Evolutionary conservation across 2,329 filamentous ascomycete genomes (phyloP).

Genomic region (Ascochyta fabae): DNA sequence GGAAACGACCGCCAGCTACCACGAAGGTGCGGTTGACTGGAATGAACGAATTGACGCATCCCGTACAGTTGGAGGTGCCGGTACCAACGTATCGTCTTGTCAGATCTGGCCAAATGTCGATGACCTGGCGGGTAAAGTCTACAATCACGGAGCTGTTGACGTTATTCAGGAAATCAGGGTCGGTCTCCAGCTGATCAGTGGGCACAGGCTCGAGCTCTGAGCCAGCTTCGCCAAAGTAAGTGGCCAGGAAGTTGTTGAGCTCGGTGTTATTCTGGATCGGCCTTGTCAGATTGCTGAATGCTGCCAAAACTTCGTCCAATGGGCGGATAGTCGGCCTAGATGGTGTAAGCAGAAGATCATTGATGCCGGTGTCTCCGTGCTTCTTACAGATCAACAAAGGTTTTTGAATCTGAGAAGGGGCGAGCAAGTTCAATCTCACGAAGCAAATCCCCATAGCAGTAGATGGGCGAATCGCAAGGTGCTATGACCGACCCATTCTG

Average conservation of each 20-base stretch:
- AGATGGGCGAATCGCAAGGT: conserved; percentile 71
- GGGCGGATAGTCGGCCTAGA: conserved; percentile 66
- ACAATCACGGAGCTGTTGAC: conserved; percentile 65
- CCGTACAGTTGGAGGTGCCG: conserved; percentile 54
- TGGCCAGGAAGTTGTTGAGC: conserved; percentile 66
- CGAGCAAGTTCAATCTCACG: conserved; percentile 67
- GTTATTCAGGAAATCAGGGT: conserved; percentile 63
- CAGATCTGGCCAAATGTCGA: conserved; percentile 72
- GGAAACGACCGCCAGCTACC: conserved; percentile 73
- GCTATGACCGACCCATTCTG: conserved; percentile 66
- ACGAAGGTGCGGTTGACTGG: conserved; percentile 72
- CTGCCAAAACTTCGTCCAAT: conserved; percentile 65
- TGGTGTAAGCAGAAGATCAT: conserved; percentile 3
- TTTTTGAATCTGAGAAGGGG: conserved; percentile 72
- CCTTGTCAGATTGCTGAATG: conserved; percentile 65
- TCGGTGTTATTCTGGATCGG: conserved; percentile 69
- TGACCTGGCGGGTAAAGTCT: conserved; percentile 68
- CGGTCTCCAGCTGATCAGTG: conserved; percentile 58
- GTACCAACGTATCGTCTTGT: conserved; percentile 64
- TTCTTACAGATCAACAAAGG: conserved; percentile 64
- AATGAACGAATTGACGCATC: conserved; percentile 70
- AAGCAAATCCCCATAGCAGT: conserved; percentile 70
- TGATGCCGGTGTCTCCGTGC: too few relatives aligned
- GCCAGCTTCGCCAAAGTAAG: conserved; percentile 69
- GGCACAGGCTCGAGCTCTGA: conserved; percentile 66